Conservation (phyloP, 2,329 filamentous ascomycete genomes). For the Fusarium secorum region DNA sequence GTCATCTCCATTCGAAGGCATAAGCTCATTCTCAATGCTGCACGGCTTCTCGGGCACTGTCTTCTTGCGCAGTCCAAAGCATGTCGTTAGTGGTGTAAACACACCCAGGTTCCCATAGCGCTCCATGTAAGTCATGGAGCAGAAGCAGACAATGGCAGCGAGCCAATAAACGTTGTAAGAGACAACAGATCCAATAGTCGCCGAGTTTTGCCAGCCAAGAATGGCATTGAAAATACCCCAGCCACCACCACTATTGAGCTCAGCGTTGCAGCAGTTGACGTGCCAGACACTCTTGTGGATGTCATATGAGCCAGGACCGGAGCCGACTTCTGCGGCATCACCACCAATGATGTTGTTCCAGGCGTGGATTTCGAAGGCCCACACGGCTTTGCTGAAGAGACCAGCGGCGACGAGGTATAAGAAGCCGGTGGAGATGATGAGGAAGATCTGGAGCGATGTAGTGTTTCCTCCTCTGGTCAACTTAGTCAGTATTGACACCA, state of each 20-base stretch:
- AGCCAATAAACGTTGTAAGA: not conserved
- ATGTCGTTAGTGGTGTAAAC: not conserved
- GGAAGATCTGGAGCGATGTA: not conserved
- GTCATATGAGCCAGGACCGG: not conserved
- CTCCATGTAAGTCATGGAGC: not conserved
- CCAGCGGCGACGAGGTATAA: not conserved
- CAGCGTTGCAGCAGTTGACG: not conserved
- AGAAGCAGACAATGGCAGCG: not conserved
- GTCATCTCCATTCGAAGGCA: rapidly evolving
- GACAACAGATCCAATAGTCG: not conserved
- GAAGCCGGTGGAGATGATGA: not conserved
- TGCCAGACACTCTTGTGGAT: not conserved
- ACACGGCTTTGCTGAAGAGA: not conserved
- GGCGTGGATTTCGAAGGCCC: not conserved
- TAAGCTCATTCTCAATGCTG: not conserved
- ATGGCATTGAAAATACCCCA: not conserved
- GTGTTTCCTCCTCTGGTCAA: not conserved
- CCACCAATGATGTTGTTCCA: not conserved
- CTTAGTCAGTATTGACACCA: too few relatives aligned
- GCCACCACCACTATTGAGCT: not conserved
- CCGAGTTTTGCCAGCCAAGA: not conserved
- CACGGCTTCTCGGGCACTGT: not conserved
- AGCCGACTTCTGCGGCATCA: not conserved
- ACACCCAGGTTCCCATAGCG: not conserved
- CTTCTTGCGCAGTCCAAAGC: not conserved